phyloP scores from a whole-genome alignment of 306 rosid species.

The Lotus japonicus region DNA sequence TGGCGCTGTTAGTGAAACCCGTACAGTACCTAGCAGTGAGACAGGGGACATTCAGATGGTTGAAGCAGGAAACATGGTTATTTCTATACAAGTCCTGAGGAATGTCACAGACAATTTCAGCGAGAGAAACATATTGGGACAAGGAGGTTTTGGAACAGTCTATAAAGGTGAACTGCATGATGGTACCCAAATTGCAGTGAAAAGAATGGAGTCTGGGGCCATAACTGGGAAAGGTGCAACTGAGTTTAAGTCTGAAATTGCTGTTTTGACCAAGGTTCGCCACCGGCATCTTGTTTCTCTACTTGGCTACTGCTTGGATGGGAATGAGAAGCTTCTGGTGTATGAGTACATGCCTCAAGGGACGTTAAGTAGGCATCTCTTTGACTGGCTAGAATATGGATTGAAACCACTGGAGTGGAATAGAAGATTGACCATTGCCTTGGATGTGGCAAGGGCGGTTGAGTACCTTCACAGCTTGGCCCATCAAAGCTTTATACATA shows the following conservation, averaged over 20 bases:
- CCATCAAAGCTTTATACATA: conserved; percentile 77
- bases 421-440: conserved; percentile 61
- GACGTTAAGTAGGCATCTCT: conserved; percentile 61
- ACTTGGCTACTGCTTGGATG: conserved; percentile 83
- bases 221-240: conserved; percentile 58
- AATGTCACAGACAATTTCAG: conserved; percentile 70
- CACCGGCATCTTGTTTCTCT: conserved; percentile 82
- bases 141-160: conserved; percentile 80
- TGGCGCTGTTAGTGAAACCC: conserved; percentile 50
- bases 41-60: conserved; percentile 62
- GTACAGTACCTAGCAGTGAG: conserved; percentile 40
- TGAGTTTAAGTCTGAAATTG: conserved; percentile 72
- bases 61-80: conserved; percentile 81
- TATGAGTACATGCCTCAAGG: conserved; percentile 91
- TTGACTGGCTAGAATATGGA: conserved; percentile 73
- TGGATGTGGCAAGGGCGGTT: conserved; percentile 86
- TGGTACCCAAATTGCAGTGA: conserved; percentile 81
- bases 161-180: conserved; percentile 79
- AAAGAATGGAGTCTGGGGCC: conserved; percentile 77
- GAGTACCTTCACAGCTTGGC: conserved; percentile 87
- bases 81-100: conserved; percentile 74
- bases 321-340: conserved; percentile 72
- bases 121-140: conserved; percentile 64
- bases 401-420: conserved; percentile 66
- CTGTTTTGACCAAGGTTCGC: conserved; percentile 71